Percentiles rank a stretch among this genome's conserved stretches.
These are phyloP conservation scores for Aureobasidium sp. DNA, from an alignment of 2,329 filamentous ascomycete species.

Conservation along the genomic window DNA sequence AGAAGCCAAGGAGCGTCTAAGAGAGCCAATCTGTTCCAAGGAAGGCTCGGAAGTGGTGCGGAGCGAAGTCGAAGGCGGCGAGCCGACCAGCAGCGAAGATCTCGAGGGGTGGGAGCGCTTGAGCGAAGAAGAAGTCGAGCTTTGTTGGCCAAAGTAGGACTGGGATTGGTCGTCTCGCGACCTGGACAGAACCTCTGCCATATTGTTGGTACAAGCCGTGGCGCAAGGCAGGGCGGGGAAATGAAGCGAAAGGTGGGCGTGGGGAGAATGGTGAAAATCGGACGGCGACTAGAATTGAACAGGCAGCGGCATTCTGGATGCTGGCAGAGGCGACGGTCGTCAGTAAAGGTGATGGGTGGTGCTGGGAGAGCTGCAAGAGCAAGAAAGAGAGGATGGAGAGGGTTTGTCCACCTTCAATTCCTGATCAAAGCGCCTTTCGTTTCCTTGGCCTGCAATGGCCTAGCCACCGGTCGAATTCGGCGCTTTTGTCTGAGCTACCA, in stretches of 20 bases:
- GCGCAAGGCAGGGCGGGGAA: constrained; percentile 5
- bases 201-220: constrained; percentile 16
- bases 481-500: background rate
- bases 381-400: background rate
- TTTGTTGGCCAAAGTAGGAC: constrained; percentile 25
- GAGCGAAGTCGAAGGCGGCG: constrained; percentile 18
- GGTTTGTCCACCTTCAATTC: constrained; percentile 6
- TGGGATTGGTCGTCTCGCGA: constrained; percentile 34
- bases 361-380: background rate
- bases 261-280: background rate
- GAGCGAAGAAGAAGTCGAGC: constrained; percentile 27
- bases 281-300: constrained; percentile 2
- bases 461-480: background rate
- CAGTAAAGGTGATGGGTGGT: background rate
- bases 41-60: constrained; percentile 12
- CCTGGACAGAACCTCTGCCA: constrained; percentile 36
- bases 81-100: constrained; percentile 34
- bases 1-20: constrained; percentile 26
- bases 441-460: background rate
- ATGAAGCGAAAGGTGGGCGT: background rate
- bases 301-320: constrained; percentile 6
- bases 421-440: background rate
- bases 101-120: constrained; percentile 34
- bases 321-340: background rate
- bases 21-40: constrained; percentile 27